Evolutionary conservation across 1,284 basidiomycete species (phyloP).

Genomic region (Cutaneotrichosporon dermatis): DNA sequence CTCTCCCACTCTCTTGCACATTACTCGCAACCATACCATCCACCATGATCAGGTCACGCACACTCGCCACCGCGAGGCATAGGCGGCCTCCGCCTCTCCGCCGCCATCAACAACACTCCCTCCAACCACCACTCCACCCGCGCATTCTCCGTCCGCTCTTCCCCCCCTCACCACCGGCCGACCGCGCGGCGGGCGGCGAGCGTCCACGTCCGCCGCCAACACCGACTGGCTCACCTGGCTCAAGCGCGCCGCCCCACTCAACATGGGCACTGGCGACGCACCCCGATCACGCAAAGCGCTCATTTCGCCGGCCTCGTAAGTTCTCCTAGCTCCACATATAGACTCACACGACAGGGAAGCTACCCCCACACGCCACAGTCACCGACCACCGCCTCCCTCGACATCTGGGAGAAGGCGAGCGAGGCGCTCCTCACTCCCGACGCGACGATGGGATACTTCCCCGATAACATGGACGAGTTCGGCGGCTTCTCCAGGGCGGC

Average conservation of each 20-base stretch:
- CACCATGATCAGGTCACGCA: slow-evolving; percentile 1
- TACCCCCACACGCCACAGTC: slow-evolving; percentile 46
- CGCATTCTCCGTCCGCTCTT: slow-evolving; percentile 19
- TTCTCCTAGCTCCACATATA: slow-evolving; percentile 2
- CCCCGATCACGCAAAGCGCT: slow-evolving; percentile 26
- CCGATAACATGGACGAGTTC: slow-evolving; percentile 40
- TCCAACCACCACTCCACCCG: not conserved
- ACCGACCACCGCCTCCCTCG: slow-evolving; percentile 41
- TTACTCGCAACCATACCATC: not conserved
- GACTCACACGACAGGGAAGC: slow-evolving; percentile 36
- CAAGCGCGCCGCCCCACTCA: slow-evolving; percentile 23
- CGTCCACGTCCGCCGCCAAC: slow-evolving; percentile 30
- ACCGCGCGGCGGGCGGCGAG: slow-evolving; percentile 23
- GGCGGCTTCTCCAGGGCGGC: slow-evolving; percentile 28
- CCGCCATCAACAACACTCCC: too few species aligned
- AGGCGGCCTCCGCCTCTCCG: not conserved
- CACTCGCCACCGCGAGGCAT: not conserved
- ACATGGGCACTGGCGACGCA: slow-evolving; percentile 8
- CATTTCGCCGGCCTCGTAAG: slow-evolving; percentile 46
- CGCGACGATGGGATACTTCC: slow-evolving; percentile 42
- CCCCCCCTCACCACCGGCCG: slow-evolving; percentile 21
- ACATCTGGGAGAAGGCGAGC: slow-evolving; percentile 45
- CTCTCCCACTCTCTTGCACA: not conserved
- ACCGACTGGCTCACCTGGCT: slow-evolving; percentile 42
- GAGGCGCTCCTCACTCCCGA: slow-evolving; percentile 43